Evolutionary conservation across 2,329 filamentous ascomycete species (phyloP), one percentile per base, ranked within the genome.

Genomic region (Decorospora gaudefroyi): DNA sequence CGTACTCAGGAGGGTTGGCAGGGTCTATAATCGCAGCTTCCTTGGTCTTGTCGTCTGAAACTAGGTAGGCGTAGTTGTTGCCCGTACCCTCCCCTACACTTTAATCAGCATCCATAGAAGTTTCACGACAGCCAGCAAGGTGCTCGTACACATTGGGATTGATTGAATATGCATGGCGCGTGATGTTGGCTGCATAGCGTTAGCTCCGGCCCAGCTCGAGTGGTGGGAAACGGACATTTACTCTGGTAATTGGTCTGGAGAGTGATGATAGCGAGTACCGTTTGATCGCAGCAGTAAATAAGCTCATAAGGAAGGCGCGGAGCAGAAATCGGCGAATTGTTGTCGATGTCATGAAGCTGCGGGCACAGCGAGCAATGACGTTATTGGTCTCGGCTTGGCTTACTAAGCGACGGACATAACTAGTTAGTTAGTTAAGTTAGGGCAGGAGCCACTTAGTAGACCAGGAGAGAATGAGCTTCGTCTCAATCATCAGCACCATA

Each of bases 161-260:
- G 87, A 87, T 73, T 88, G 82, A 74, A 92, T 86, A 81, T 92
- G 87, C 88, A 93, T 93, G 57, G 74, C 74, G 74, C 79, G 78
- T 52, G 29, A 32, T 18, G 38, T 36, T 49, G 60, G 57, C 68
- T 71, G 39, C 44, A 49, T 34, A 28, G 46, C 39, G 36, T 69
- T 55, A 69, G 60, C 19, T 15, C 15, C 12, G 11, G 1, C 19
- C 25, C n/a, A 13, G 6, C 6, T 16, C 19, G 8, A 10, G 5
- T 13, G 17, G 23, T 0, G n/a, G 13, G 21, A 13, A n/a, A 16
- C 12, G 3, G 30, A 17, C 7, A 9, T 13, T 49, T 33, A 47
- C 38, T 12, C 30, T 54, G 28, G 41, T n/a, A 36, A 64, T 49
- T 33, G 55, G 45, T 18, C 40, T 52, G n/a, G 46, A 38, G 17